Conservation (phyloP, 495 filamentous ascomycete species). For the Glonium stellatum region DNA sequence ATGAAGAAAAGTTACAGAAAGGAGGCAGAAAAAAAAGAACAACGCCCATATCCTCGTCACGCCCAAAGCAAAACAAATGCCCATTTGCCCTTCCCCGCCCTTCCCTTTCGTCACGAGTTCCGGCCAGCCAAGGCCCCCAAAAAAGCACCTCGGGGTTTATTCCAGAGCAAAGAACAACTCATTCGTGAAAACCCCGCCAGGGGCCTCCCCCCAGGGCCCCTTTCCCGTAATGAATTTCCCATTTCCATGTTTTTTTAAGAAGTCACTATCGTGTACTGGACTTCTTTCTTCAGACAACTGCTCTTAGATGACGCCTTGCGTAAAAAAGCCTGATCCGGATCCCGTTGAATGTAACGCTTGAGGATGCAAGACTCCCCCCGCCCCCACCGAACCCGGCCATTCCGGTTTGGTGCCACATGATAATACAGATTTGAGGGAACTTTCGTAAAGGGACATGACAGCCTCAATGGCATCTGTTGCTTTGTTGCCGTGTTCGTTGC, state of each 20-base stretch:
- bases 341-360: no score
- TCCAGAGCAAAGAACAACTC: neutral
- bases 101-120: neutral
- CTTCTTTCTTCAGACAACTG: conserved; percentile 3
- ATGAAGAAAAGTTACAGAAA: neutral
- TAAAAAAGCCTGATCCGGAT: no score
- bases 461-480: no score
- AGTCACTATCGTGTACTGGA: conserved; percentile 29
- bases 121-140: neutral
- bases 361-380: no score
- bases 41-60: neutral
- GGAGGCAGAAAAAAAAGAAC: neutral
- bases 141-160: neutral
- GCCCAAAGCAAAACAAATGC: neutral
- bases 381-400: no score
- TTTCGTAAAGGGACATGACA: neutral
- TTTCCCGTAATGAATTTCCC: neutral
- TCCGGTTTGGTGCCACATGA: neutral
- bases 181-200: neutral
- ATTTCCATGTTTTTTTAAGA: conserved; percentile 3
- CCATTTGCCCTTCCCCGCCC: neutral
- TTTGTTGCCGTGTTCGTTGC: neutral
- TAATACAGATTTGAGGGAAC: neutral
- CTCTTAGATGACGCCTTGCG: neutral
- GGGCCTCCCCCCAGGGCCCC: neutral